Percentiles rank a stretch among this genome's conserved stretches.
Evolutionary conservation across 768 basidiomycete species (phyloP).

Genomic region (Gautieria morchelliformis): DNA sequence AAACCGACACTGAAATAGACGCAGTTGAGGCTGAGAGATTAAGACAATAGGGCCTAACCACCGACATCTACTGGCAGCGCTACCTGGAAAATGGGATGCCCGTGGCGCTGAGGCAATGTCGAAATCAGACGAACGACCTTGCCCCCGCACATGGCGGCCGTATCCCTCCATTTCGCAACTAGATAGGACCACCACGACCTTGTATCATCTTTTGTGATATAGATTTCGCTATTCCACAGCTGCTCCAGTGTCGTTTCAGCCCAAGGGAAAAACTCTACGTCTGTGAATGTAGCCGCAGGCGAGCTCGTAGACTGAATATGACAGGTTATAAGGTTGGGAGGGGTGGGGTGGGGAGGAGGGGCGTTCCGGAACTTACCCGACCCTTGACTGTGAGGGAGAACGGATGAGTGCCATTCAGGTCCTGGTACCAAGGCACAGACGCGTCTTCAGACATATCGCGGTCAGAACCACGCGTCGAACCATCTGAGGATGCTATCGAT

Average conservation of each 20-base stretch:
- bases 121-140: constrained; percentile 15
- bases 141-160: constrained; percentile 39
- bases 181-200: constrained; percentile 34
- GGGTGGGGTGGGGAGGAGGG: constrained; percentile 6
- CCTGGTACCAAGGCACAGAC: constrained; percentile 26
- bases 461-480: not conserved
- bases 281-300: constrained; percentile 24
- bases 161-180: constrained; percentile 39
- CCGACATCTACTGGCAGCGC: constrained; percentile 14
- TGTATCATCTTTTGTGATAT: constrained; percentile 17
- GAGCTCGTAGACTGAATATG: constrained; percentile 10
- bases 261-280: constrained; percentile 39
- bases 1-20: constrained; percentile 37
- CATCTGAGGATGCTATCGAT: not conserved
- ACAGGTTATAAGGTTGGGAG: constrained; percentile 1
- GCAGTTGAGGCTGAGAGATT: constrained; percentile 16
- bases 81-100: constrained; percentile 1
- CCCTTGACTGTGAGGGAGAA: constrained; percentile 34
- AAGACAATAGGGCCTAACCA: constrained; percentile 17
- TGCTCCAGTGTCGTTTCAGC: constrained; percentile 25
- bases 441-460: not conserved
- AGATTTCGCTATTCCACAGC: constrained; percentile 27
- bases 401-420: constrained; percentile 24
- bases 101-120: constrained; percentile 11
- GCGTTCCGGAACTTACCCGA: constrained; percentile 30